Evolutionary conservation across 73 alveolate species (phyloP).

Genomic region (Tetrahymena borealis): DNA sequence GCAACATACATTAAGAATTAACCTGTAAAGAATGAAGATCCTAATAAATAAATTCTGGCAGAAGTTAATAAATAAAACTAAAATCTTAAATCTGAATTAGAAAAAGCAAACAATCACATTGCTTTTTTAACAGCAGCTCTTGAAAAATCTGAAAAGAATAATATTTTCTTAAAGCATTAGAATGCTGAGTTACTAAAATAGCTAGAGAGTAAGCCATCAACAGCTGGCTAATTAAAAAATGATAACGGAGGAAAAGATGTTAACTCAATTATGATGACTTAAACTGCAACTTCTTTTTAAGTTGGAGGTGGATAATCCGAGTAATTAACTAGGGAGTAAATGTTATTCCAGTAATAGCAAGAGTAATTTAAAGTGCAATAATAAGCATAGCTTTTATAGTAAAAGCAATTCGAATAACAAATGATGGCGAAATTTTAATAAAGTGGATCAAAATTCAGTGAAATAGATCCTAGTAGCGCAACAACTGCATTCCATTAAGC

Average conservation of each 20-base stretch:
- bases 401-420: background rate
- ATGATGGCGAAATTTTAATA: background rate
- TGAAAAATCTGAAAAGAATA: constrained; percentile 4
- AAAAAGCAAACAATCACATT: constrained; percentile 30
- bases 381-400: background rate
- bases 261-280: background rate
- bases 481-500: background rate
- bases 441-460: background rate
- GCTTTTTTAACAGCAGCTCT: constrained; percentile 13
- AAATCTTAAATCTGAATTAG: constrained; percentile 1
- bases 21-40: constrained; percentile 86
- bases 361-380: background rate
- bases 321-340: background rate
- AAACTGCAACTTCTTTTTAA: background rate
- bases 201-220: background rate
- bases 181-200: background rate
- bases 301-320: background rate
- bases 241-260: background rate
- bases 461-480: background rate
- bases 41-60: constrained; percentile 57
- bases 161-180: background rate
- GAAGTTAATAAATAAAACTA: constrained; percentile 44
- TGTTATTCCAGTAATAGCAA: background rate
- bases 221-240: background rate
- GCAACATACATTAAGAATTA: constrained; percentile 90